Conservation (phyloP, 2,329 filamentous ascomycete species). For the Anisogramma anomala region DNA sequence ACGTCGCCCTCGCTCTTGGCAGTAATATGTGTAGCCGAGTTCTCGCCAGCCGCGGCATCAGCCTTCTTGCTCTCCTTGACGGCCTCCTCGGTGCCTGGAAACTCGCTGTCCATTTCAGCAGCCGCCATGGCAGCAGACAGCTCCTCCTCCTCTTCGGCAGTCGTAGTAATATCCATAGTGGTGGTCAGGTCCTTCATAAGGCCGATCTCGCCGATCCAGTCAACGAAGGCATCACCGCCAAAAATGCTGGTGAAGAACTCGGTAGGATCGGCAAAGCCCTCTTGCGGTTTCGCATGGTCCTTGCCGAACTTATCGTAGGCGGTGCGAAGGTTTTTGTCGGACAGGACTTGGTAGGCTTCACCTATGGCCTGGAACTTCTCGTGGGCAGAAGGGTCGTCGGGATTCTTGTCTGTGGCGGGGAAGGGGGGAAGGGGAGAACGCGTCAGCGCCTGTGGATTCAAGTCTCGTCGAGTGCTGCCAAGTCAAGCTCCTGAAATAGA, state of each 20-base stretch:
- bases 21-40: slow-evolving; percentile 24
- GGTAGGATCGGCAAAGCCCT: slow-evolving; percentile 88
- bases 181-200: slow-evolving; percentile 97
- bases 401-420: slow-evolving; percentile 71
- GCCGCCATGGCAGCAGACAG: slow-evolving; percentile 26
- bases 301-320: slow-evolving; percentile 97
- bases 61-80: slow-evolving; percentile 42
- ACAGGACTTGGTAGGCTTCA: slow-evolving; percentile 69
- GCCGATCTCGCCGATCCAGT: slow-evolving; percentile 96
- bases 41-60: slow-evolving; percentile 22
- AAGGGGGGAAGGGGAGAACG: slow-evolving; percentile 5
- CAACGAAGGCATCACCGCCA: slow-evolving; percentile 86
- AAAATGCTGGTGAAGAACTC: slow-evolving; percentile 99
- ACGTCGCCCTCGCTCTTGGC: slow-evolving; percentile 29
- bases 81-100: slow-evolving; percentile 46
- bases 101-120: slow-evolving; percentile 33
- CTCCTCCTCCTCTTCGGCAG: slow-evolving; percentile 61
- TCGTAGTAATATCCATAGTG: slow-evolving; percentile 95
- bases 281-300: slow-evolving; percentile 79
- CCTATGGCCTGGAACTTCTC: slow-evolving; percentile 85
- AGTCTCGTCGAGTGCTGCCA: not conserved
- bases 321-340: slow-evolving; percentile 72
- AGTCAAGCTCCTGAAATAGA: too few relatives aligned
- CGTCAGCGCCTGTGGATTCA: not conserved
- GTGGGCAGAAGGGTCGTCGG: slow-evolving; percentile 85